Evolutionary conservation across 352 stramenopile genomes (phyloP), one percentile per base, ranked within the genome.

Genomic region (Pythium aquatile): DNA sequence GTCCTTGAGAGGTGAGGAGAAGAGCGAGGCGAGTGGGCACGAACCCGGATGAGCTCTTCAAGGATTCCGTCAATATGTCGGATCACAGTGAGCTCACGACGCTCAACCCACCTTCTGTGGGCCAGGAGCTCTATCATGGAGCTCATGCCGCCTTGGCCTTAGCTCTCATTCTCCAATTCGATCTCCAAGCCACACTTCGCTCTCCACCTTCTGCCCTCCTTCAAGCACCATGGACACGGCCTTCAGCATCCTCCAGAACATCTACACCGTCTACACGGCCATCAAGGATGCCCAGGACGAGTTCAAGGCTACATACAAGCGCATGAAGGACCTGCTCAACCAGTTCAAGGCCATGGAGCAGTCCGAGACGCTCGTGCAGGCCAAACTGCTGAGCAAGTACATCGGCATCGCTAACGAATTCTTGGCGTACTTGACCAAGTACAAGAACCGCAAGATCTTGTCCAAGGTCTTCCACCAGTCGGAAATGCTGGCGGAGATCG

Each of bases 201-300:
- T n/a, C n/a, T n/a, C n/a, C n/a, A n/a, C n/a, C n/a, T n/a, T n/a
- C n/a, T n/a, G n/a, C n/a, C n/a, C n/a, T n/a, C n/a, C n/a, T n/a
- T n/a, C n/a, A n/a, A n/a, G n/a, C 56, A 47, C 40, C 2, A 58
- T 58, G 58, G 58, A 65, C 47, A 54, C 54, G 24, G 58, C 58
- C 35, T 16, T 58, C 5, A 52, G 32, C 9, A 17, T 65, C 3
- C 35, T 58, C 0, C 16, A 42, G 48, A 42, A 20, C 10, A 54
- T 65, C 49, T 65, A 55, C 17, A 28, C 46, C 44, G 58, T 64
- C 13, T 64, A 64, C 58, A 65, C 42, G 14, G 39, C 16, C 17
- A 58, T 65, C 48, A 58, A 65, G 17, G 58, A 65, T 28, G 58
- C 35, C 49, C 58, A 65, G 39, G 58, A 65, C 46, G 32, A 58